Conservation (phyloP, 1,284 basidiomycete genomes). For the Blastosporella zonata region DNA sequence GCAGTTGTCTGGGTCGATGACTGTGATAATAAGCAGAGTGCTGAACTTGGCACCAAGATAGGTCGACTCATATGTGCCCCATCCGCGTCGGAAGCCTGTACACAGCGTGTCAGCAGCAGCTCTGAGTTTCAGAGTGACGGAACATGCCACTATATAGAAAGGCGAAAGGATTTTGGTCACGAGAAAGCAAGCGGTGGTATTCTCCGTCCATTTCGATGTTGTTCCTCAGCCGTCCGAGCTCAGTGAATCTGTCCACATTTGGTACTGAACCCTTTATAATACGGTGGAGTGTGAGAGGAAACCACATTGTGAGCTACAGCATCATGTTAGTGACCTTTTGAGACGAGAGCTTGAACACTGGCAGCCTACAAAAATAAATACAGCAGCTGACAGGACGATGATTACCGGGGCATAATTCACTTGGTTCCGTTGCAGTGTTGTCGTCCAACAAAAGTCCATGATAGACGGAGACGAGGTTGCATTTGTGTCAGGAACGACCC, state of each 20-base stretch:
- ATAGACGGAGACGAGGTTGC: constrained; percentile 49
- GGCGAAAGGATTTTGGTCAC: constrained; percentile 67
- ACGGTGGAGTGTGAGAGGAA: constrained; percentile 60
- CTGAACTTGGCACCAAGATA: constrained; percentile 71
- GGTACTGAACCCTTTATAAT: constrained; percentile 62
- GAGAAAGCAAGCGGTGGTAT: constrained; percentile 64
- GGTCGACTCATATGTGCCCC: constrained; percentile 63
- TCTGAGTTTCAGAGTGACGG: neutral
- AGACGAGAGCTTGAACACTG: constrained; percentile 4
- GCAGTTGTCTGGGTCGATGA: constrained; percentile 73
- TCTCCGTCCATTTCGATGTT: constrained; percentile 64
- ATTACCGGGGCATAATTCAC: constrained; percentile 71
- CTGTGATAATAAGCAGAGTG: constrained; percentile 62
- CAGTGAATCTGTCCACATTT: constrained; percentile 65
- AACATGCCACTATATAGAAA: constrained; percentile 68
- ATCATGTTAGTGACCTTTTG: constrained; percentile 1
- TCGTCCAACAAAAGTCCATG: too few relatives aligned
- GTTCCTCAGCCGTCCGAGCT: constrained; percentile 62
- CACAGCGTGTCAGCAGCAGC: constrained; percentile 5
- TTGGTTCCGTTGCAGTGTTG: too few relatives aligned
- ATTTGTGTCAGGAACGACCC: constrained; percentile 63
- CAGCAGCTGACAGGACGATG: constrained; percentile 54
- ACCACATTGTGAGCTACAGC: constrained; percentile 65
- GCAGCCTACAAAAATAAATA: constrained; percentile 51
- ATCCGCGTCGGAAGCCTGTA: constrained; percentile 65